A percentile compares a stretch with the other conserved stretches of the same genome.
phyloP scores from a whole-genome alignment of 805 yeast species.

The Jamesozyma spencerorum region DNA sequence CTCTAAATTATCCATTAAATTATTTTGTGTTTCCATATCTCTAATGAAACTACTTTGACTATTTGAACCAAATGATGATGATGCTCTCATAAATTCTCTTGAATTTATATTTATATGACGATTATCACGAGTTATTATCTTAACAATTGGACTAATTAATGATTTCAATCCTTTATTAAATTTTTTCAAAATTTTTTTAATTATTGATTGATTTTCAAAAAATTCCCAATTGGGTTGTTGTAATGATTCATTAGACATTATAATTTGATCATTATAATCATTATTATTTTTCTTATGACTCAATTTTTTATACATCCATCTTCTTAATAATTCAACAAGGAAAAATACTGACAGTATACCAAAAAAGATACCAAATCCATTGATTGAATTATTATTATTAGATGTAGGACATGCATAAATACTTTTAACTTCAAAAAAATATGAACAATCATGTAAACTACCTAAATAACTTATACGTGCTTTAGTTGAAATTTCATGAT shows the following conservation, averaged over 20 bases:
- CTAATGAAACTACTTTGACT: conserved; percentile 28
- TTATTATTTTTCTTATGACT: not conserved
- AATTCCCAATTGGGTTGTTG: conserved; percentile 24
- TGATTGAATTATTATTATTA: conserved; percentile 52
- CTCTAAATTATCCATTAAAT: conserved; percentile 34
- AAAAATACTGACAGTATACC: conserved; percentile 39
- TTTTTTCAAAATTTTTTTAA: conserved; percentile 3
- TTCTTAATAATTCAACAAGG: conserved; percentile 32
- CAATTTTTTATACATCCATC: conserved; percentile 21
- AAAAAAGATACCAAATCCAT: conserved; percentile 56
- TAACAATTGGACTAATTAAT: not conserved
- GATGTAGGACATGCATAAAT: conserved; percentile 82
- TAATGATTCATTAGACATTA: not conserved
- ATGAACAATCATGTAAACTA: conserved; percentile 64
- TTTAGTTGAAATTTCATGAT: conserved; percentile 55
- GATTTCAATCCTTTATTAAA: not conserved
- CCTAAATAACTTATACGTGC: conserved; percentile 67
- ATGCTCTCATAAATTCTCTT: too few relatives aligned
- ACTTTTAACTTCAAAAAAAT: conserved; percentile 75
- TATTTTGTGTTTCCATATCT: conserved; percentile 34
- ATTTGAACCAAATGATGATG: not conserved
- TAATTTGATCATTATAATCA: not conserved
- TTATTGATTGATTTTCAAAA: conserved; percentile 16
- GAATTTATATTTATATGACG: too few relatives aligned
- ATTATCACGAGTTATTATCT: not conserved